These are phyloP conservation scores for carrot (Daucus carota) DNA, from an alignment of 129 eudicot genomes.

Conservation along the genomic window DH1_v3.0 NC_030388.2:21135501-21136000, in stretches of 20 bases:
- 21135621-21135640: not conserved
- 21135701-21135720: not conserved
- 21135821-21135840: not conserved
- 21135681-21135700: not conserved
- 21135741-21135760: not conserved
- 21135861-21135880: not conserved
- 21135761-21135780: not conserved
- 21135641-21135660: not conserved
- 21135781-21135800: not conserved
- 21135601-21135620: not conserved
- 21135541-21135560: not conserved
- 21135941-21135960: not conserved
- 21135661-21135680: not conserved
- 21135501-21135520: too few relatives aligned
- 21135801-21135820: not conserved
- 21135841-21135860: not conserved
- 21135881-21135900: not conserved
- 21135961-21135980: too few relatives aligned
- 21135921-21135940: not conserved
- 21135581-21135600: not conserved
- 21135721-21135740: not conserved
- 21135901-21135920: not conserved
- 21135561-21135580: not conserved
- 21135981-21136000: not conserved
- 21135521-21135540: not conserved